Evolutionary conservation across 306 rosid genomes (phyloP).

Genomic region (Citrullus mucosospermus): DNA sequence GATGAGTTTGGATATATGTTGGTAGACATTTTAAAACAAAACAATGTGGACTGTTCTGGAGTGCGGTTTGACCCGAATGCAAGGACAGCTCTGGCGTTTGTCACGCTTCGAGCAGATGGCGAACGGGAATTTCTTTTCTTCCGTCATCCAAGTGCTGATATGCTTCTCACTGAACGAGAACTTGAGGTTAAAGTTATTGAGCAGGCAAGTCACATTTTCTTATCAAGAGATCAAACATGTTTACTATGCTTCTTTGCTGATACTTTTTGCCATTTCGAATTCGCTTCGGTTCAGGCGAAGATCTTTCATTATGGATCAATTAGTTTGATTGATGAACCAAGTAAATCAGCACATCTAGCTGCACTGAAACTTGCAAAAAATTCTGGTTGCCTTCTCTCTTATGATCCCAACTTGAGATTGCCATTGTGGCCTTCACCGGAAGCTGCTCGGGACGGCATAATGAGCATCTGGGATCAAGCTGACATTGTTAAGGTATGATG

Average conservation of each 20-base stretch:
- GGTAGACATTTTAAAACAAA: constrained; percentile 55
- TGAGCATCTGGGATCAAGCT: constrained; percentile 78
- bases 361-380: constrained; percentile 62
- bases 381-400: constrained; percentile 75
- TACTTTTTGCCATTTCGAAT: background rate
- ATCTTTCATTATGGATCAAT: constrained; percentile 91
- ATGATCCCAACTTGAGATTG: constrained; percentile 86
- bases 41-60: constrained; percentile 59
- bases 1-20: constrained; percentile 83
- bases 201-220: constrained; percentile 26
- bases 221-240: background rate
- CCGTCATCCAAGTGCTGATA: constrained; percentile 91
- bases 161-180: constrained; percentile 75
- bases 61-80: constrained; percentile 65
- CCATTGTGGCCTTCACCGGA: constrained; percentile 77
- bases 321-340: constrained; percentile 85
- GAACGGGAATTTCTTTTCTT: constrained; percentile 87
- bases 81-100: constrained; percentile 82
- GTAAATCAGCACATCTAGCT: constrained; percentile 72
- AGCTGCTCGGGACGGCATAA: constrained; percentile 55
- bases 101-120: constrained; percentile 81
- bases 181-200: constrained; percentile 52
- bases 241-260: background rate
- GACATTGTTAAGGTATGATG: constrained; percentile 67
- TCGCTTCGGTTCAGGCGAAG: constrained; percentile 32